phyloP scores from a whole-genome alignment of 1,284 basidiomycete species.

The Porogramme epimiltina region DNA sequence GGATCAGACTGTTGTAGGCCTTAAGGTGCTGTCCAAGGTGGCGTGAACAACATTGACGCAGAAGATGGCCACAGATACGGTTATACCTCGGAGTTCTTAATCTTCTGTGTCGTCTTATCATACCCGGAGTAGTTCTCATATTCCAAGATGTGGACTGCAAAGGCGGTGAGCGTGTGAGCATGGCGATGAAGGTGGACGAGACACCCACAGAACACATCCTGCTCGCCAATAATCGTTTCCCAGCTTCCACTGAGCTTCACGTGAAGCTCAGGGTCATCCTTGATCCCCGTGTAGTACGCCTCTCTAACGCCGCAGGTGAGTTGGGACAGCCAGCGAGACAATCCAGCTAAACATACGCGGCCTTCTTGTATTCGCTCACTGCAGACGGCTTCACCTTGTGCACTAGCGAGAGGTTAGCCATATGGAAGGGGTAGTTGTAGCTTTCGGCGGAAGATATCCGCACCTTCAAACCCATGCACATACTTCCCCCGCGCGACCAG shows the following conservation, averaged over 20 bases:
- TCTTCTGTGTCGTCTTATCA: conserved; percentile 67
- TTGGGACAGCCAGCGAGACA: conserved; percentile 5
- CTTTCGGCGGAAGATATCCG: conserved; percentile 25
- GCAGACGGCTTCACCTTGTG: conserved; percentile 84
- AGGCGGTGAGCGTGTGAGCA: conserved; percentile 5
- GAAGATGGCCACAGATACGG: neutral
- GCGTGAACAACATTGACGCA: neutral
- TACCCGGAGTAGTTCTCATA: conserved; percentile 89
- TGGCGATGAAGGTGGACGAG: neutral
- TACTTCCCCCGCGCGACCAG: conserved; percentile 87
- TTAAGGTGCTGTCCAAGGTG: conserved; percentile 51
- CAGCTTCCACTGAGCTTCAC: conserved; percentile 91
- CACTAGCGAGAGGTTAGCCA: too few relatives aligned
- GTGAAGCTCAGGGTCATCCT: conserved; percentile 68
- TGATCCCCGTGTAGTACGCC: conserved; percentile 79
- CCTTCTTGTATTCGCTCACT: conserved; percentile 80
- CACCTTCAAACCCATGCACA: conserved; percentile 87
- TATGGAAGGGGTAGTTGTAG: neutral
- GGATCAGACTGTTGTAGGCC: conserved; percentile 69
- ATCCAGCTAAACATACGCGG: conserved; percentile 63
- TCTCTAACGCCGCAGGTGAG: conserved; percentile 49
- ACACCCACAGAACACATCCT: conserved; percentile 75
- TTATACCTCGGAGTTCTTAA: conserved; percentile 61
- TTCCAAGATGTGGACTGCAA: conserved; percentile 76
- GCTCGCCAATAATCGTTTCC: conserved; percentile 86